Conservation (phyloP, 768 basidiomycete genomes). For the Tylopilus felleus region DNA sequence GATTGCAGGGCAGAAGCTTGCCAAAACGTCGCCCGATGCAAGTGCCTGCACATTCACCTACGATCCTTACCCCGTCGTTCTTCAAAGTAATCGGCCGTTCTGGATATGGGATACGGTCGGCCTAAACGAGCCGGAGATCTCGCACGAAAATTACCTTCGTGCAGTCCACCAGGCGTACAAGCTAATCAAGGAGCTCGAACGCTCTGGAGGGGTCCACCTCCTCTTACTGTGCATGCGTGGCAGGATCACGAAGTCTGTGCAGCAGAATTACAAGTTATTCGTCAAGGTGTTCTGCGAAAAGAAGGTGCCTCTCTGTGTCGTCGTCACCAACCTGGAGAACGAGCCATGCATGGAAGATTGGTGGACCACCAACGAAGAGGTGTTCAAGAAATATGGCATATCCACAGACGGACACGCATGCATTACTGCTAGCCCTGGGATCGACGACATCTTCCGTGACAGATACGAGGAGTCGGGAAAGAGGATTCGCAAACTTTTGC, state of each 20-base stretch:
- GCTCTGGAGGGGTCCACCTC: slow-evolving; percentile 36
- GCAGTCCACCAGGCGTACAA: slow-evolving; percentile 30
- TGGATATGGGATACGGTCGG: slow-evolving; percentile 33
- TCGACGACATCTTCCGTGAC: slow-evolving; percentile 16
- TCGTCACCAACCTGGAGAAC: slow-evolving; percentile 39
- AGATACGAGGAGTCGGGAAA: slow-evolving; percentile 32
- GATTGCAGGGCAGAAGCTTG: slow-evolving; percentile 27
- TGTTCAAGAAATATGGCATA: slow-evolving; percentile 32
- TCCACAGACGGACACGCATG: slow-evolving; percentile 36
- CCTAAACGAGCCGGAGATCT: slow-evolving; percentile 28
- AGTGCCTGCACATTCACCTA: slow-evolving; percentile 35
- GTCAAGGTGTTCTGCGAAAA: slow-evolving; percentile 37
- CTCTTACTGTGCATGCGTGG: slow-evolving; percentile 40
- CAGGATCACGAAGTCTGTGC: slow-evolving; percentile 34
- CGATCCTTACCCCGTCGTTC: slow-evolving; percentile 21
- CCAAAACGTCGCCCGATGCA: slow-evolving; percentile 31
- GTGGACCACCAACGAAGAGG: slow-evolving; percentile 36
- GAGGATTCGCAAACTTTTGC: slow-evolving; percentile 20
- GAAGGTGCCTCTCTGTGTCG: slow-evolving; percentile 37
- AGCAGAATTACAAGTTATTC: slow-evolving; percentile 40
- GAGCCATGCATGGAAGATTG: slow-evolving; percentile 34
- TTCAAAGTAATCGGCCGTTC: slow-evolving; percentile 15
- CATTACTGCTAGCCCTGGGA: slow-evolving; percentile 35
- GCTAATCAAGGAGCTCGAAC: slow-evolving; percentile 33
- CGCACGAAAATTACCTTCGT: slow-evolving; percentile 16